Evolutionary conservation across 2,329 filamentous ascomycete species (phyloP), one percentile per base, ranked within the genome.

Genomic region (Drechslerella dactyloides): DNA sequence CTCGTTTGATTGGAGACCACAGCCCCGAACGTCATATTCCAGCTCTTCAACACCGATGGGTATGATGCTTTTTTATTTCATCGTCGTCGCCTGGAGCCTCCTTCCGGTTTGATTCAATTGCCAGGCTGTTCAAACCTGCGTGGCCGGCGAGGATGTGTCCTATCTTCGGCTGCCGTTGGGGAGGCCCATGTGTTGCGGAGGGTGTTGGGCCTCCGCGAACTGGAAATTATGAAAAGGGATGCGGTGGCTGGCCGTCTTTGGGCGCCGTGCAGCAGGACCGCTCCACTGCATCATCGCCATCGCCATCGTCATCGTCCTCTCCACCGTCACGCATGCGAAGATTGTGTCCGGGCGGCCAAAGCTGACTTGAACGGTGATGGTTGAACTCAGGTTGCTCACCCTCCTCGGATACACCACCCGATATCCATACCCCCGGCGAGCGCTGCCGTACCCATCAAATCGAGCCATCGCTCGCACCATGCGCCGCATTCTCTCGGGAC

Each of bases 341-440:
- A 63, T 70, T 70, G 66, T 52, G 51, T 54, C 53, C 66, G 63
- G 63, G 66, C 59, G 64, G 54, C 19, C 59, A 62, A 48, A 56
- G 66, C 66, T 70, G 66, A 70, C 66, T 64, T 64, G 66, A 70
- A 63, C 30, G 66, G 53, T 70, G 66, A 55, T 70, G 66, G 54
- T 64, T 50, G 58, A 52, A 63, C 63, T 63, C 66, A 70, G 66
- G 66, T 70, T 58, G 66, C 66, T 64, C 66, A 70, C 54, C 66
- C 66, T 24, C 66, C 66, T 58, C 66, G 66, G 19, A 70, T 70
- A 70, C 66, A 50, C 53, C 66, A 70, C 66, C 63, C 66, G 27
- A 64, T 70, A 70, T 35, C 66, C 8, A 54, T 70, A 21, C 66
- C 66, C 44, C 66, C 66, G 48, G 66, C 66, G 17, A 63, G 40